Conservation (phyloP, 1,284 basidiomycete genomes). For the Microbotryum violaceum region DNA sequence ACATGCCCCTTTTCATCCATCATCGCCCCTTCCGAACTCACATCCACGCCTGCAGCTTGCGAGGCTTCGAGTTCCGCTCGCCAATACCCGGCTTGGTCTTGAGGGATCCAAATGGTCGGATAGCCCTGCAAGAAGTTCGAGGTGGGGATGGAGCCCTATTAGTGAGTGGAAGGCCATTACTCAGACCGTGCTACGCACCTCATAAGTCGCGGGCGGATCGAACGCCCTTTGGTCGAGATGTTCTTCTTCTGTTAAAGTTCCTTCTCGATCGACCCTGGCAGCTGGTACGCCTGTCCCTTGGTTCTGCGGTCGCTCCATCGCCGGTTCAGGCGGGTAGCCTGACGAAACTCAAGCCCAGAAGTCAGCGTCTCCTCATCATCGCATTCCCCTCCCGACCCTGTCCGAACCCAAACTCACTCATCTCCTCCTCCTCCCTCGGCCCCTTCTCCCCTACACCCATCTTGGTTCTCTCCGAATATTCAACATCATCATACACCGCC, state of each 20-base stretch:
- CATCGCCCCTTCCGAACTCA: slow-evolving; percentile 22
- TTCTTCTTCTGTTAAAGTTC: slow-evolving; percentile 18
- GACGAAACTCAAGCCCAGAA: slow-evolving; percentile 28
- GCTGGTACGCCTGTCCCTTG: background rate
- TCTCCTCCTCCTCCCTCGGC: slow-evolving; percentile 29
- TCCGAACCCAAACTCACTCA: slow-evolving; percentile 18
- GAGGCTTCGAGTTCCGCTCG: slow-evolving; percentile 56
- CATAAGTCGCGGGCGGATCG: slow-evolving; percentile 34
- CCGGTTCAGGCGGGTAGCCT: slow-evolving; percentile 67
- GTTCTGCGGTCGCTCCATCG: slow-evolving; percentile 49
- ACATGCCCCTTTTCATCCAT: slow-evolving; percentile 31
- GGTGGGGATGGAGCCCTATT: no score
- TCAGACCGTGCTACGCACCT: slow-evolving; percentile 1
- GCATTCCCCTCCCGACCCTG: no score
- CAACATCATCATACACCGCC: slow-evolving; percentile 4
- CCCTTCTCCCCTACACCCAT: background rate
- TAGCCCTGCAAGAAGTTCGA: slow-evolving; percentile 36
- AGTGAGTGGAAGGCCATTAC: no score
- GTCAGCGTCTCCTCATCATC: no score
- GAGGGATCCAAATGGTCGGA: slow-evolving; percentile 70
- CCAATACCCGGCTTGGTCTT: slow-evolving; percentile 59
- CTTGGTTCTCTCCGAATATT: slow-evolving; percentile 57
- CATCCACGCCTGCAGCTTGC: slow-evolving; percentile 21
- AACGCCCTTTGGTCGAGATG: slow-evolving; percentile 30
- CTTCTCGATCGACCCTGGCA: background rate